Evolutionary conservation across 2,329 filamentous ascomycete species (phyloP).

Genomic region (Neonectria sp.): DNA sequence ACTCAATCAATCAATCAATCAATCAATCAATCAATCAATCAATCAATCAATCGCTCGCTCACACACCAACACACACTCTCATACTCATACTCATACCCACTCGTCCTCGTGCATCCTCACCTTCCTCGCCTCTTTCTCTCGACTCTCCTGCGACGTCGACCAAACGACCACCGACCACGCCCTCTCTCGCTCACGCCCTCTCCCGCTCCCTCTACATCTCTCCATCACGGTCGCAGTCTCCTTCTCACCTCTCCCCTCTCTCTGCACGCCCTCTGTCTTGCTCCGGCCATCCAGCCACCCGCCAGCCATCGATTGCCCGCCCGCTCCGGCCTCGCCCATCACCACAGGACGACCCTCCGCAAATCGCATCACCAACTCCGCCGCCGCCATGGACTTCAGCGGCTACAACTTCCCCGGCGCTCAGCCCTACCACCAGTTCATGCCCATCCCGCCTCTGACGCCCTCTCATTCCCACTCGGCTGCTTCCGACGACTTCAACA

Average conservation of each 20-base stretch:
- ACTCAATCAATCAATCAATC: background rate
- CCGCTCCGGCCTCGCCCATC: constrained; percentile 22
- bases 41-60: constrained; percentile 9
- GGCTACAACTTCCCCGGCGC: constrained; percentile 62
- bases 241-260: background rate
- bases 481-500: constrained; percentile 68
- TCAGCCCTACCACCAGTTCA: constrained; percentile 69
- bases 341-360: background rate
- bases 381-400: constrained; percentile 66
- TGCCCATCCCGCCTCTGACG: constrained; percentile 68
- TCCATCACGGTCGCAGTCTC: background rate
- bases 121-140: background rate
- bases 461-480: constrained; percentile 70
- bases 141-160: constrained; percentile 9
- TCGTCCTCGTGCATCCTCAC: constrained; percentile 2
- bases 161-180: background rate
- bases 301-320: constrained; percentile 16
- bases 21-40: background rate
- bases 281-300: constrained; percentile 1
- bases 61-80: too few species aligned
- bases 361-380: constrained; percentile 22
- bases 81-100: constrained; percentile 3
- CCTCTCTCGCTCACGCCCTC: background rate
- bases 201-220: background rate
- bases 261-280: constrained; percentile 8